Percentiles rank a stretch among this genome's conserved stretches.
These are phyloP conservation scores for Thraustochytrium sp. DNA, from an alignment of 352 stramenopile species.

Conservation along the genomic window DNA sequence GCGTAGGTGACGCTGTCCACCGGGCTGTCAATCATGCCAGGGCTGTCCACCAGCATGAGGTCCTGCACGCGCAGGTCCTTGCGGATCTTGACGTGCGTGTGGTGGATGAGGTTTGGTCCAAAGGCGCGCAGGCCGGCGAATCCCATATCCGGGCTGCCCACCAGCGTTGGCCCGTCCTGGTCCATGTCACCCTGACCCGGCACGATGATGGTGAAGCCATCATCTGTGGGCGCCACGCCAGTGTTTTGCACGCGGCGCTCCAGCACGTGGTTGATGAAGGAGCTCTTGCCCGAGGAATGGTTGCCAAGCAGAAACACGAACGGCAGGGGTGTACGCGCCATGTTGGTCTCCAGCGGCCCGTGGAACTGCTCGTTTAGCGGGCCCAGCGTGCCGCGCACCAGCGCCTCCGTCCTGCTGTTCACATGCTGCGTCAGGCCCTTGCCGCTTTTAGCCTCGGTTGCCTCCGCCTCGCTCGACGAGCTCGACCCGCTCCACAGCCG, in stretches of 20 bases:
- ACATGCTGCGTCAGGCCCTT: not conserved
- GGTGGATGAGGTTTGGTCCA: conserved; percentile 93
- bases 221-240: conserved; percentile 98
- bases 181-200: conserved; percentile 90
- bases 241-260: conserved; percentile 91
- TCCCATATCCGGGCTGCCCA: conserved; percentile 95
- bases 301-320: conserved; percentile 99
- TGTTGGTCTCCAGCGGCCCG: conserved; percentile 28
- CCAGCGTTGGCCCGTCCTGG: conserved; percentile 85
- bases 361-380: conserved; percentile 33
- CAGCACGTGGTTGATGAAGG: conserved; percentile 98
- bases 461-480: not conserved
- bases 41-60: conserved; percentile 98
- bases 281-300: conserved; percentile 96
- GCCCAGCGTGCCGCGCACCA: not conserved
- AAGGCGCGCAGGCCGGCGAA: conserved; percentile 91
- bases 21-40: conserved; percentile 98
- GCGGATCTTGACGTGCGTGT: conserved; percentile 95
- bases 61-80: conserved; percentile 76
- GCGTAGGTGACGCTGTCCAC: conserved; percentile 48
- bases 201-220: conserved; percentile 98
- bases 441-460: not conserved
- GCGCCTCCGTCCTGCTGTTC: not conserved
- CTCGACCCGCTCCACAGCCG: not conserved
- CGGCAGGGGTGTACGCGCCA: conserved; percentile 63